Percentiles rank a stretch among this genome's conserved stretches.
These are phyloP conservation scores for Naganishia antarctica DNA, from an alignment of 768 basidiomycete genomes.

Conservation along the genomic window DNA sequence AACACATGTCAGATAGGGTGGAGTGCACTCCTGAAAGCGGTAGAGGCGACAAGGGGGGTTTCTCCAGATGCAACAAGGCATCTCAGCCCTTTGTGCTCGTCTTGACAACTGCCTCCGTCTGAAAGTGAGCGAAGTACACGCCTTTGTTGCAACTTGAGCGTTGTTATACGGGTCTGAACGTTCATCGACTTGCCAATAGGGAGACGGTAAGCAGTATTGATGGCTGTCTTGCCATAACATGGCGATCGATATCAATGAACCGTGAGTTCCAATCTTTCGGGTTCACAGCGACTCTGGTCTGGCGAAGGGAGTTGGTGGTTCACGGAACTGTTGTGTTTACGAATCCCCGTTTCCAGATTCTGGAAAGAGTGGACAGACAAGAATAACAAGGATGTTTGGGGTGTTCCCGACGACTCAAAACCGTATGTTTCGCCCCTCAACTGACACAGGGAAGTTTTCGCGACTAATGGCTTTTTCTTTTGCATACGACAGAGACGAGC, in stretches of 20 bases:
- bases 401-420: slow-evolving; percentile 3
- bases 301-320: background rate
- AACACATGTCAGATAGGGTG: no score
- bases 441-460: no score
- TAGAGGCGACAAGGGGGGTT: no score
- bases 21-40: no score
- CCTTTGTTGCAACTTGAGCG: no score
- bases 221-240: no score
- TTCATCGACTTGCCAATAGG: no score
- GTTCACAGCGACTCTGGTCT: background rate
- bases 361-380: slow-evolving; percentile 22
- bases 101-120: no score
- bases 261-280: background rate
- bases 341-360: background rate
- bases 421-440: background rate
- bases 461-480: no score
- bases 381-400: slow-evolving; percentile 17
- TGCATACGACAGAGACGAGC: background rate
- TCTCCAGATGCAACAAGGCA: no score
- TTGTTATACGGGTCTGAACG: background rate
- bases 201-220: background rate
- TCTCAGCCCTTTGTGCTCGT: no score
- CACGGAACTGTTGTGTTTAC: background rate
- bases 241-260: slow-evolving; percentile 4
- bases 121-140: no score